Percentiles rank a stretch among this genome's conserved stretches.
phyloP scores from a whole-genome alignment of 257 asterid species.

The Solanum neorickii region DNA sequence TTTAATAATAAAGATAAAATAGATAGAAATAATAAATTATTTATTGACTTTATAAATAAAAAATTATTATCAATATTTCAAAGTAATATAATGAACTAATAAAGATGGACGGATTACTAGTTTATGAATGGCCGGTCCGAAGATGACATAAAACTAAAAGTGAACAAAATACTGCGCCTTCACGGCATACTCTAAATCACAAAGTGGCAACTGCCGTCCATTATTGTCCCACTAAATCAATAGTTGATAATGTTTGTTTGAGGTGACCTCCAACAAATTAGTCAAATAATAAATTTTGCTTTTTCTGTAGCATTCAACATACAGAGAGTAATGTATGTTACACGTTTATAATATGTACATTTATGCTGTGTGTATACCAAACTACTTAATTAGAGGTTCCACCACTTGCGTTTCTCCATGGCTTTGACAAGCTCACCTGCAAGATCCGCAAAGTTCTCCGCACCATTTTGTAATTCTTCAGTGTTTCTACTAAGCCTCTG shows the following conservation, averaged over 20 bases:
- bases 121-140: background rate
- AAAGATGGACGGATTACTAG: background rate
- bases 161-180: background rate
- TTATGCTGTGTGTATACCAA: background rate
- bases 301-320: background rate
- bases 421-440: constrained; percentile 70
- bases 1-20: no score
- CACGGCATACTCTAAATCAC: background rate
- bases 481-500: constrained; percentile 57
- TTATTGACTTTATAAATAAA: no score
- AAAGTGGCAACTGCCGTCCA: background rate
- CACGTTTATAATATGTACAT: background rate
- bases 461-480: constrained; percentile 69
- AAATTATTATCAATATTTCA: no score
- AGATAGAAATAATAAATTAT: background rate
- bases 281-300: background rate
- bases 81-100: no score
- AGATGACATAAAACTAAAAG: background rate
- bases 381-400: constrained; percentile 36
- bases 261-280: background rate
- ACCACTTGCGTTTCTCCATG: constrained; percentile 82
- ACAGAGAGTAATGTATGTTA: background rate
- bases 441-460: constrained; percentile 58
- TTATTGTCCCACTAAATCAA: background rate
- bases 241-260: background rate